phyloP scores from a whole-genome alignment of 495 filamentous ascomycete species.

The Penicillium argentinense region DNA sequence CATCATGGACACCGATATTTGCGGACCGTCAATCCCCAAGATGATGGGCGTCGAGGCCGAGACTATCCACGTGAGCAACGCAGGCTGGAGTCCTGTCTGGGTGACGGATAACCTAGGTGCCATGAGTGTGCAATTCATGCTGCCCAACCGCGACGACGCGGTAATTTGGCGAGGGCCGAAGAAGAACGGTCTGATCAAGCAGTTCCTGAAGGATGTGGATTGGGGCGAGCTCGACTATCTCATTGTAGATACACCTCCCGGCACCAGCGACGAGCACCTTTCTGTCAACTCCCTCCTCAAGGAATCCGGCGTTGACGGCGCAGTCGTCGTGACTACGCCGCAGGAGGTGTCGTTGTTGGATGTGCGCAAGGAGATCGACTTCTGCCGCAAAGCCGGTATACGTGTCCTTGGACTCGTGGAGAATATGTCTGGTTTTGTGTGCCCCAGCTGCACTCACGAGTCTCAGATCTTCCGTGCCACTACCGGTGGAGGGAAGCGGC shows the following conservation, averaged over 20 bases:
- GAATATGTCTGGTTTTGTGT: slow-evolving; percentile 97
- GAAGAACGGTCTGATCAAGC: slow-evolving; percentile 97
- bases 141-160: slow-evolving; percentile 87
- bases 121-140: slow-evolving; percentile 98
- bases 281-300: slow-evolving; percentile 86
- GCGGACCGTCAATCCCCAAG: slow-evolving; percentile 90
- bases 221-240: slow-evolving; percentile 95
- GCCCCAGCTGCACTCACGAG: slow-evolving; percentile 78
- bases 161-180: slow-evolving; percentile 97
- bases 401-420: slow-evolving; percentile 85
- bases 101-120: slow-evolving; percentile 86
- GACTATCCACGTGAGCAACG: slow-evolving; percentile 80
- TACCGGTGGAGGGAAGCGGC: slow-evolving; percentile 76
- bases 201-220: slow-evolving; percentile 94
- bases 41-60: slow-evolving; percentile 97
- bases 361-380: slow-evolving; percentile 95
- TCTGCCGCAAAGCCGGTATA: slow-evolving; percentile 93
- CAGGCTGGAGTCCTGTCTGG: slow-evolving; percentile 93
- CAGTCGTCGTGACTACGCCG: slow-evolving; percentile 89
- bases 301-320: slow-evolving; percentile 86
- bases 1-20: slow-evolving; percentile 96
- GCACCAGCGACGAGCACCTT: slow-evolving; percentile 92
- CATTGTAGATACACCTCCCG: slow-evolving; percentile 92
- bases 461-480: slow-evolving; percentile 88
- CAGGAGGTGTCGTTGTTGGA: slow-evolving; percentile 93